phyloP scores from a whole-genome alignment of 306 rosid species.

The Begonia peltatifolia region DNA sequence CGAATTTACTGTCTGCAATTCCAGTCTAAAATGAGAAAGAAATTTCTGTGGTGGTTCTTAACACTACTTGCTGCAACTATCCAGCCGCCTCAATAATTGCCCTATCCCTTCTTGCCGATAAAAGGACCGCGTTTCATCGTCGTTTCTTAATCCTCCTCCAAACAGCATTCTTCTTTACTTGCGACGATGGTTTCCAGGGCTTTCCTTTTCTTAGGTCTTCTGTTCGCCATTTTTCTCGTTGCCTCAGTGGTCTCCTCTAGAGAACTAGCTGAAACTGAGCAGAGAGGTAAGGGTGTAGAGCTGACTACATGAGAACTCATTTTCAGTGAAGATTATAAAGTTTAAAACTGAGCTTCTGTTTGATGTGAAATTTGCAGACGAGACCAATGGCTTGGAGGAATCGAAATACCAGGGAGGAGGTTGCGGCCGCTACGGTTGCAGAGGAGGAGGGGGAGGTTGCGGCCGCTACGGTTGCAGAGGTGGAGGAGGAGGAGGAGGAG shows the following conservation, averaged over 20 bases:
- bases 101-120: slow-evolving; percentile 3
- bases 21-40: too few relatives aligned
- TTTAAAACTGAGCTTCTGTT: too few relatives aligned
- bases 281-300: too few relatives aligned
- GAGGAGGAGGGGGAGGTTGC: too few relatives aligned
- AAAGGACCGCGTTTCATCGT: slow-evolving; percentile 4
- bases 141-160: not conserved
- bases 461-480: too few relatives aligned
- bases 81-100: not conserved
- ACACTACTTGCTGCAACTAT: not conserved
- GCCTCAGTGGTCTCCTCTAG: slow-evolving; percentile 14
- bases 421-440: too few relatives aligned
- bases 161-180: slow-evolving; percentile 7
- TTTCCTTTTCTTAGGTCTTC: slow-evolving; percentile 17
- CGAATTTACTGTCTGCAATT: too few relatives aligned
- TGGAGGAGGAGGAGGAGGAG: too few relatives aligned
- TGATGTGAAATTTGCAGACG: not conserved
- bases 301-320: too few relatives aligned
- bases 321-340: too few relatives aligned
- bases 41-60: not conserved
- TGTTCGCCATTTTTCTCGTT: slow-evolving; percentile 18
- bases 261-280: slow-evolving; percentile 6
- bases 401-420: slow-evolving; percentile 3
- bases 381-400: slow-evolving; percentile 7
- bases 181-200: not conserved